Percentiles rank a stretch among this genome's conserved stretches.
These are phyloP conservation scores for Cystoisospora suis DNA, from an alignment of 169 alveolate genomes.

Conservation along the genomic window DNA sequence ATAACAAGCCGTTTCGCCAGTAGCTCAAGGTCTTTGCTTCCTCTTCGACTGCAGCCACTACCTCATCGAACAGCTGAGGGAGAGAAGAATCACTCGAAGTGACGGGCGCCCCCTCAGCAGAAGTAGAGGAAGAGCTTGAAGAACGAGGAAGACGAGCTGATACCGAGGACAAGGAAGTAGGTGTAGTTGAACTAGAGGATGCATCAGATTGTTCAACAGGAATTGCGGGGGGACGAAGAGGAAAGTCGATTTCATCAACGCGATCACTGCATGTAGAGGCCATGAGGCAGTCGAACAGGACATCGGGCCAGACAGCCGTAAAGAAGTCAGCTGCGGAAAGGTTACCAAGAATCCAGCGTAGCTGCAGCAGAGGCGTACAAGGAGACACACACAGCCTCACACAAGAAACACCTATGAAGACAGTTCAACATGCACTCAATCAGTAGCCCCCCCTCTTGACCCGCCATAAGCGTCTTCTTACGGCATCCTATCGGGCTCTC, in stretches of 20 bases:
- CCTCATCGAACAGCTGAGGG: background rate
- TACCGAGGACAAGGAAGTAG: background rate
- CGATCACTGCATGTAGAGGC: background rate
- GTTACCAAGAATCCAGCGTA: background rate
- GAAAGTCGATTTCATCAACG: background rate
- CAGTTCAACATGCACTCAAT: no score
- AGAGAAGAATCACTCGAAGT: background rate
- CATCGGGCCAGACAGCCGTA: background rate
- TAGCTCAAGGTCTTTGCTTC: background rate
- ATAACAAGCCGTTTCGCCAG: background rate
- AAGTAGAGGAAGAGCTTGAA: background rate
- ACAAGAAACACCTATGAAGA: no score
- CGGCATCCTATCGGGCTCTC: no score
- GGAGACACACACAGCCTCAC: no score
- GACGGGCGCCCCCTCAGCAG: background rate
- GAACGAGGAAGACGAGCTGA: background rate
- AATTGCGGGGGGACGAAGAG: background rate
- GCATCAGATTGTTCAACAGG: background rate
- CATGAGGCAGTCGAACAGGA: background rate
- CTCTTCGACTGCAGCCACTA: background rate
- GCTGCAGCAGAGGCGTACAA: background rate
- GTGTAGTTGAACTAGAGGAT: background rate
- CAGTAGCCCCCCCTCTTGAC: no score
- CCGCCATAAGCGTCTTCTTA: no score
- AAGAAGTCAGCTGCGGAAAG: background rate